Evolutionary conservation across 1,284 basidiomycete genomes (phyloP), one percentile per base, ranked within the genome.

Genomic region (Filobasidium uniguttulatum): DNA sequence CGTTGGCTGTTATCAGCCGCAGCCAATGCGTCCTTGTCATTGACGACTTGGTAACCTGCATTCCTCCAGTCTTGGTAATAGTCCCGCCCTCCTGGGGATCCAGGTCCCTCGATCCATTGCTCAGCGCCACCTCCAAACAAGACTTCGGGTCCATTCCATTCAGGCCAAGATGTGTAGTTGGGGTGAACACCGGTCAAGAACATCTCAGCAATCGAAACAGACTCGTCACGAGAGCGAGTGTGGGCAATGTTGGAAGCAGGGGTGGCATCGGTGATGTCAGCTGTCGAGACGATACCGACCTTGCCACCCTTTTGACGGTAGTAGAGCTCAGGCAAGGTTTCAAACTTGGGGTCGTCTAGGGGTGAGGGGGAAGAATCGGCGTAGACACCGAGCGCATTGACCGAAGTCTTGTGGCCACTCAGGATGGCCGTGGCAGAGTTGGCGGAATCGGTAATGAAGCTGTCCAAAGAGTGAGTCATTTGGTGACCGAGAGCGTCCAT

Each of bases 361-460:
- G 61, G 54, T 38, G 61, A 59, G 9, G 47, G 47, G 22, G 56
- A 58, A 17, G 53, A 59, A 48, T 66, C 63, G 14, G 55, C 55
- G 50, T 62, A 62, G 8, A 63, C 64, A 55, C 68, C 67, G 31
- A 71, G 58, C 35, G 63, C 69, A 58, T 72, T 72, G 46, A 72
- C 71, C n/a, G 69, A 69, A 50, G 63, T 62, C 57, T 71, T 70
- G 51, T 65, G 50, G 40, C 70, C 71, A 0, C 64, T 59, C 59
- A 66, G 67, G 7, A 72, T 61, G 1, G 71, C 64, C 1, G 69
- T 67, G 3, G 71, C 71, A 19, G 64, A 67, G 62, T 72, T 72
- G 58, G 71, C 71, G 26, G 68, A 70, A 55, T 71, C 69, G 53
- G 68, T 65, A 53, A 67, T 67, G 59, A 67, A 67, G 12, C 44